These are phyloP conservation scores for Xylaria sp. DNA, from an alignment of 2,329 filamentous ascomycete species.

Conservation along the genomic window DNA sequence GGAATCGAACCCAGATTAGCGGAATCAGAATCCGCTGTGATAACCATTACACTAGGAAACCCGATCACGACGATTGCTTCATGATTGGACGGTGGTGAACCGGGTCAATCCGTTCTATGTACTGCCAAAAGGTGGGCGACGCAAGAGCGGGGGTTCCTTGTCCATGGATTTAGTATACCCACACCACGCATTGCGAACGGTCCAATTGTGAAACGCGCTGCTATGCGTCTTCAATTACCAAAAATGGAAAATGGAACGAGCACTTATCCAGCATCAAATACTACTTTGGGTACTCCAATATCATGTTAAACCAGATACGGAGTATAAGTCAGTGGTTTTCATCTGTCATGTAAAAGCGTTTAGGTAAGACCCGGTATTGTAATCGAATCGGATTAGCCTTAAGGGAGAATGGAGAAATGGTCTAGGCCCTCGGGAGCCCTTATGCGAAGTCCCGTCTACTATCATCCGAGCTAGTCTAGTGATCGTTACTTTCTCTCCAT, in stretches of 20 bases:
- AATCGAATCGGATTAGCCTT: background rate
- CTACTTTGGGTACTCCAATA: too few relatives aligned
- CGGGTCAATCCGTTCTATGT: too few relatives aligned
- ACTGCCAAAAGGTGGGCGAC: background rate
- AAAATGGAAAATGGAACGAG: too few relatives aligned
- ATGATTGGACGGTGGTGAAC: background rate
- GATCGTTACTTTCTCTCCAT: background rate
- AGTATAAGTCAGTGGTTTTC: too few relatives aligned
- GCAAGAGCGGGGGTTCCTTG: background rate
- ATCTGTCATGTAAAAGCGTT: too few relatives aligned
- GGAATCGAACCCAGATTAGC: conserved; percentile 39
- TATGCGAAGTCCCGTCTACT: background rate
- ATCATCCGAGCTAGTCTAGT: background rate
- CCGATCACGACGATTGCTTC: background rate
- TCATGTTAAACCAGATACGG: too few relatives aligned
- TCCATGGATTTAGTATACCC: too few relatives aligned
- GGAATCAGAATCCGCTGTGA: conserved; percentile 37
- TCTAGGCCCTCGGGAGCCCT: background rate
- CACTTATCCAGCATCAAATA: too few relatives aligned
- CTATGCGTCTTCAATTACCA: too few relatives aligned
- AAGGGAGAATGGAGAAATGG: background rate
- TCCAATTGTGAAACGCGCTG: too few relatives aligned
- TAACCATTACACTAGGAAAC: conserved; percentile 40
- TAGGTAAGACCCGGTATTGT: background rate
- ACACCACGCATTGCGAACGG: too few relatives aligned